Percentiles rank a stretch among this genome's conserved stretches.
Conservation (phyloP, 2,329 filamentous ascomycete species). For the Arthroderma sp. region DNA sequence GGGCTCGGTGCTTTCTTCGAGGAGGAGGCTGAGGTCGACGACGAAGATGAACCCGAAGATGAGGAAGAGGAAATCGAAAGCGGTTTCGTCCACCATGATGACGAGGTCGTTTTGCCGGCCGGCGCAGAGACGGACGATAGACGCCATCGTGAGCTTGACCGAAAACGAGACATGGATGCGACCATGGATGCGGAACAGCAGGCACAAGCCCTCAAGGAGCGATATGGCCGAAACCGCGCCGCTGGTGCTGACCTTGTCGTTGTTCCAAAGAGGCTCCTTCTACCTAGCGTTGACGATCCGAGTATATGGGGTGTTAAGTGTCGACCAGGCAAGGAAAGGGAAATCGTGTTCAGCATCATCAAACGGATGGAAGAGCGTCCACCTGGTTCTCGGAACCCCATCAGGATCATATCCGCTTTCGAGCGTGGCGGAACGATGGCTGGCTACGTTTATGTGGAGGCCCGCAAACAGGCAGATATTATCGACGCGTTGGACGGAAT, state of each 20-base stretch:
- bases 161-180: conserved; percentile 73
- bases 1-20: conserved; percentile 82
- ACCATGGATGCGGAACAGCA: conserved; percentile 90
- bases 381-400: conserved; percentile 61
- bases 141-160: conserved; percentile 85
- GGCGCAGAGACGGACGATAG: conserved; percentile 78
- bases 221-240: conserved; percentile 69
- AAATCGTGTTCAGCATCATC: conserved; percentile 77
- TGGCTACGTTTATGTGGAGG: conserved; percentile 92
- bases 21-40: conserved; percentile 95
- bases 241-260: conserved; percentile 59
- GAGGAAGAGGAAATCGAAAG: conserved; percentile 82
- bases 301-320: conserved; percentile 91
- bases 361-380: conserved; percentile 72
- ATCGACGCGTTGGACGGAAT: conserved; percentile 70
- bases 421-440: conserved; percentile 83
- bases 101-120: conserved; percentile 61
- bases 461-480: conserved; percentile 75
- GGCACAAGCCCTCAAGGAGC: conserved; percentile 71
- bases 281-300: conserved; percentile 89
- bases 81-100: conserved; percentile 81
- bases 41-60: conserved; percentile 73
- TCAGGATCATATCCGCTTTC: conserved; percentile 80
- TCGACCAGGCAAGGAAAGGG: conserved; percentile 89
- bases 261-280: conserved; percentile 71